Evolutionary conservation across 352 stramenopile species (phyloP), one percentile per base, ranked within the genome.

Genomic region (Aphanomyces astaci): DNA sequence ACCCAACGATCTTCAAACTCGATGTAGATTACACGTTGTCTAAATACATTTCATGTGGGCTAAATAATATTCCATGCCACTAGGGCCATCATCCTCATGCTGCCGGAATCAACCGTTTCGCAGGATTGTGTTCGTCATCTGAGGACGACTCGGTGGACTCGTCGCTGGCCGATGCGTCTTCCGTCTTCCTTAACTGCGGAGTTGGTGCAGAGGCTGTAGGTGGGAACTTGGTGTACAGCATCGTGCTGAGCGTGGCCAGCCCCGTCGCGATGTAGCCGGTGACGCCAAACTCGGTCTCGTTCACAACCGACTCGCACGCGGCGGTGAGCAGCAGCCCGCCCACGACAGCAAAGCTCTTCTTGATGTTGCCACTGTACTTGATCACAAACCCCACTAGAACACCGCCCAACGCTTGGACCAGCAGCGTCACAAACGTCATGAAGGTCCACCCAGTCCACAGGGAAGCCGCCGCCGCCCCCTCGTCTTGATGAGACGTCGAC

Each of bases 291-390:
- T 81, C 81, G 56, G 90, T 93, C 28, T 72, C 75, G 67, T 90
- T 90, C 70, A 81, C 84, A 57, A 81, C 65, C 25, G 75, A 83
- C 73, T 93, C 81, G 27, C 90, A 65, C 43, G 84, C 56, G 24
- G 86, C 86, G 17, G 84, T 92, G 59, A 92, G 86, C 63, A 88
- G 79, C 78, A 92, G 90, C 15, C 86, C 86, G 24, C 80, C 74
- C 33, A 94, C 86, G 17, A 92, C 86, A 0, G 82, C 82, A 64
- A 94, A 92, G 71, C 76, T 88, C 72, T 92, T 92, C 57, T 92
- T 81, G 24, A 94, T 83, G 70, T 91, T 92, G 7, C 86, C 86
- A 40, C 82, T 90, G 74, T 92, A 78, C 73, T 89, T 89, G 71
- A 91, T 94, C 33, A 94, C 86, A 62, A 90, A 89, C 15, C 82